Conservation (phyloP, 345 rosid species). For the Turnera subulata region DNA sequence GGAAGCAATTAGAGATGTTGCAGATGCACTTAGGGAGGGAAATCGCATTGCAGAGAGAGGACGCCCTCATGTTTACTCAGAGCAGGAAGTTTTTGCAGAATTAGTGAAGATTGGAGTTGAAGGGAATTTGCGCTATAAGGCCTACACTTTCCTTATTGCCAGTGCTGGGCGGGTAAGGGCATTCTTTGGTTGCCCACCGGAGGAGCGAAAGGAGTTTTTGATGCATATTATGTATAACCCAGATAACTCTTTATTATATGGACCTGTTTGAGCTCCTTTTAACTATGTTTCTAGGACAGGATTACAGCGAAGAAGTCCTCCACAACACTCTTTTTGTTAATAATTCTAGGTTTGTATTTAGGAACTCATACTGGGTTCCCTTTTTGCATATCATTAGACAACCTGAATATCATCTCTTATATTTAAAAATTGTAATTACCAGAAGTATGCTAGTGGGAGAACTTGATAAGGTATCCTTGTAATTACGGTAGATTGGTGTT, state of each 20-base stretch:
- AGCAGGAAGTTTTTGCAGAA: slow-evolving; percentile 26
- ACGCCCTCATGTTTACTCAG: slow-evolving; percentile 16
- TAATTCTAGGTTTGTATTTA: too few species aligned
- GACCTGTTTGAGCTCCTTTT: too few species aligned
- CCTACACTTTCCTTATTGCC: slow-evolving; percentile 16
- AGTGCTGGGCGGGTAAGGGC: slow-evolving; percentile 14
- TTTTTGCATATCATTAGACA: too few species aligned
- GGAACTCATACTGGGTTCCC: too few species aligned
- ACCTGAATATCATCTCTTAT: too few species aligned
- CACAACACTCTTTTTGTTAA: too few species aligned
- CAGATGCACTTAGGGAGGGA: slow-evolving; percentile 23
- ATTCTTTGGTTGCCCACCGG: slow-evolving; percentile 19
- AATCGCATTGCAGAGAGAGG: slow-evolving; percentile 20
- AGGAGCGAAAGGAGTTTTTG: slow-evolving; percentile 20
- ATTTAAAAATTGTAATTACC: too few species aligned
- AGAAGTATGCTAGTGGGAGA: too few species aligned
- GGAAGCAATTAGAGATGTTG: slow-evolving; percentile 22
- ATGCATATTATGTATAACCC: slow-evolving; percentile 20
- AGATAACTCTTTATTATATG: neutral
- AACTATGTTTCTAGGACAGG: too few species aligned
- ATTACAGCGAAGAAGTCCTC: too few species aligned
- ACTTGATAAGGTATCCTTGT: too few species aligned
- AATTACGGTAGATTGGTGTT: too few species aligned
- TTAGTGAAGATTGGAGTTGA: slow-evolving; percentile 16
- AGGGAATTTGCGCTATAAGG: neutral